Evolutionary conservation across 228 moss, liverwort and hornwort genomes (phyloP), one percentile per base, ranked within the genome.

Genomic region (Sphagnum magellanicum): DNA sequence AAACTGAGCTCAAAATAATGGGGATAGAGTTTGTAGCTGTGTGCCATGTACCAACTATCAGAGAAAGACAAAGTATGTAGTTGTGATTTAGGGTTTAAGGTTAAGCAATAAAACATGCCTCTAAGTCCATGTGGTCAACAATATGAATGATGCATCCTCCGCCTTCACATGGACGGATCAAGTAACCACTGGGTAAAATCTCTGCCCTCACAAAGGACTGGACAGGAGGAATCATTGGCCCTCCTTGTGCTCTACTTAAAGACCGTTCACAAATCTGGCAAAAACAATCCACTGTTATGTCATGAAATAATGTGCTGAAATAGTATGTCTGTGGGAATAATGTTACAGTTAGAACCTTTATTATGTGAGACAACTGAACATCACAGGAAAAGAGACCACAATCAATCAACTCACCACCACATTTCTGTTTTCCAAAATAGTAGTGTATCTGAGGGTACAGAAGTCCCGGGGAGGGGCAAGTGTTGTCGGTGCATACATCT

Each of bases 141-240:
- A 90, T 78, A 70, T 87, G 87, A 71, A 90, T 87, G 66, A 85
- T 84, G 75, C 85, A 87, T 13, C 90, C 90, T 47, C 90, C 90
- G 46, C 90, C 90, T 59, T 90, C 90, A 69, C 90, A 87, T 8
- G 87, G 87, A 13, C 87, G 81, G 70, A 90, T 90, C 75, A 90
- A 83, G 53, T 90, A 90, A 12, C 90, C 90, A 76, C 90, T 87
- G 1, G 90, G 87, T 10, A 87, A 70, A 83, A 90, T 90, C 63
- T 90, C 90, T 71, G 85, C 90, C 71, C 90, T 71, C 6, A 85
- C 83, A 72, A 90, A 90, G 32, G 63, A 83, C 73, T 81, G 90
- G 52, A 90, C 87, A 4, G 85, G 81, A 7, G 84, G 83, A 83
- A 90, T 90, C 8, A 87, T 87, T 32, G 90, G 85, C 32, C 82